phyloP scores from a whole-genome alignment of 2,329 filamentous ascomycete genomes.

The Diaporthe ilicicola region DNA sequence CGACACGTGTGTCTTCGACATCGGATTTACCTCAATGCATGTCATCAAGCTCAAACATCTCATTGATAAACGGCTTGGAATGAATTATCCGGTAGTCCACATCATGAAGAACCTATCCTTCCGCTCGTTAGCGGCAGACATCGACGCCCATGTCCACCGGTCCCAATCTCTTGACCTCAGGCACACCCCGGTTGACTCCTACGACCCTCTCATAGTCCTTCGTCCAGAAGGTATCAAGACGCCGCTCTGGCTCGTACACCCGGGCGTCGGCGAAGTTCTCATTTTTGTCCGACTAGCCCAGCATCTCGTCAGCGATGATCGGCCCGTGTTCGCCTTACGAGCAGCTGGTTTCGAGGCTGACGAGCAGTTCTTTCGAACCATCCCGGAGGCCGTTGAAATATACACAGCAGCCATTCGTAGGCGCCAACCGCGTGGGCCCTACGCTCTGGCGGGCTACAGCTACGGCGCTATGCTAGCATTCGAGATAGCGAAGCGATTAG shows the following conservation, averaged over 20 bases:
- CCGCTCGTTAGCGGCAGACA: too few species aligned
- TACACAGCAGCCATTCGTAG: slow-evolving; percentile 52
- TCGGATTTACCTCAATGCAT: too few species aligned
- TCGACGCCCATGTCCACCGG: too few species aligned
- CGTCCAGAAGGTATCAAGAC: slow-evolving; percentile 42
- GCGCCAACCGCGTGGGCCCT: slow-evolving; percentile 57
- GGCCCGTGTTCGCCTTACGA: slow-evolving; percentile 57
- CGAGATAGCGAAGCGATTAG: slow-evolving; percentile 56
- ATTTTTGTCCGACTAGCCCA: slow-evolving; percentile 49
- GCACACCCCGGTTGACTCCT: too few species aligned
- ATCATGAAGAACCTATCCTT: too few species aligned
- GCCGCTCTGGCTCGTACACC: slow-evolving; percentile 52
- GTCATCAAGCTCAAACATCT: too few species aligned
- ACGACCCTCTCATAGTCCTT: slow-evolving; percentile 49
- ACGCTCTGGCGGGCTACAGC: slow-evolving; percentile 60
- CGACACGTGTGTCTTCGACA: too few species aligned
- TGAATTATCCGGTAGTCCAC: too few species aligned
- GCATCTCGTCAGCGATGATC: slow-evolving; percentile 43
- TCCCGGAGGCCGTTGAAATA: slow-evolving; percentile 49
- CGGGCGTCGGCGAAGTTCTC: slow-evolving; percentile 52
- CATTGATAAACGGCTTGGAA: too few species aligned
- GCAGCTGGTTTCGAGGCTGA: slow-evolving; percentile 52
- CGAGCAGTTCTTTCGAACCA: slow-evolving; percentile 46
- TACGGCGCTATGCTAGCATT: slow-evolving; percentile 60
- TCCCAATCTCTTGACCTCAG: too few species aligned